Percentiles rank a stretch among this genome's conserved stretches.
Conservation (phyloP, 257 asterid species). For the Solanum virginianum region DNA sequence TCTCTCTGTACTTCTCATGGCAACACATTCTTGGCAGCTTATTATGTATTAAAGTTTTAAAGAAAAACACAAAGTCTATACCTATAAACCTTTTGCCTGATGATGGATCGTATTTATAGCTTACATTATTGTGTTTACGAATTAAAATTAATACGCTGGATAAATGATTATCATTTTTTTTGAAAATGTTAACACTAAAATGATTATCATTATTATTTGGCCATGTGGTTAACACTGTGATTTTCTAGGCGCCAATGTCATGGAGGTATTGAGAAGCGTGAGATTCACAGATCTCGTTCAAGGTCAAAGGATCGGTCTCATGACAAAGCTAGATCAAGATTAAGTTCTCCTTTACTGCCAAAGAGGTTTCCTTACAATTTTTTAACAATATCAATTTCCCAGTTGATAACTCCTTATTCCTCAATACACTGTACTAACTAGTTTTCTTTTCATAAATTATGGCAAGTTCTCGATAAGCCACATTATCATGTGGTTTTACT, state of each 20-base stretch:
- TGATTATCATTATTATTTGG: neutral
- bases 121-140: neutral
- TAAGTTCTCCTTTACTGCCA: constrained; percentile 11
- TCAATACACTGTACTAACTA: neutral
- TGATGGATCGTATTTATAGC: neutral
- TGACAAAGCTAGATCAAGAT: constrained; percentile 13
- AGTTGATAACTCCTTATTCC: neutral
- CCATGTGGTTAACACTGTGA: neutral
- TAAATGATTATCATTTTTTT: neutral
- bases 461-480: neutral
- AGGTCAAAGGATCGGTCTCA: constrained; percentile 27
- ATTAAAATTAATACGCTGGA: neutral
- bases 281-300: constrained; percentile 26
- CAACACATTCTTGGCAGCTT: neutral
- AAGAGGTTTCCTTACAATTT: constrained; percentile 8
- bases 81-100: neutral
- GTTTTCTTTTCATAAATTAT: neutral
- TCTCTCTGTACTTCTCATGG: neutral
- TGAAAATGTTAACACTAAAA: neutral
- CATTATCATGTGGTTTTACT: neutral
- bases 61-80: neutral
- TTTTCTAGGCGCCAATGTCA: constrained; percentile 22
- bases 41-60: neutral
- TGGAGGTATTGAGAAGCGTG: constrained; percentile 24
- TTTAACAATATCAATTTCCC: neutral